A percentile compares a stretch with the other conserved stretches of the same genome.
Conservation (phyloP, 2,329 filamentous ascomycete species). For the Cryphonectria naterciae region DNA sequence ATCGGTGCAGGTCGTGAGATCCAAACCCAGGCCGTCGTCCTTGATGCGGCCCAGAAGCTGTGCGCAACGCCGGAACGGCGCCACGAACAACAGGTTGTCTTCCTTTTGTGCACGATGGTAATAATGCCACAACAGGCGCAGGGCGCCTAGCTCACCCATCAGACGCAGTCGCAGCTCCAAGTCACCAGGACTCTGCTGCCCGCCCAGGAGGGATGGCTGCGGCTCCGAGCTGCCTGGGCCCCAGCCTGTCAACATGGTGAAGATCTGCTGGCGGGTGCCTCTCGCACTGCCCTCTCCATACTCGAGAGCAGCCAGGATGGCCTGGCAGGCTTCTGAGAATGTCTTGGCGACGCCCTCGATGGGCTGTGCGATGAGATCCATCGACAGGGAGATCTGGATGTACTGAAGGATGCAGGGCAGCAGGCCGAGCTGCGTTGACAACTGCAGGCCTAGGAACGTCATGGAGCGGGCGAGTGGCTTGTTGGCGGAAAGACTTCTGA, state of each 20-base stretch:
- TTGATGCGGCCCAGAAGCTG: conserved; percentile 17
- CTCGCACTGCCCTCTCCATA: conserved; percentile 17
- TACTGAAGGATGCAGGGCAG: conserved; percentile 31
- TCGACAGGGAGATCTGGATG: conserved; percentile 25
- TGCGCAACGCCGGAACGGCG: conserved; percentile 23
- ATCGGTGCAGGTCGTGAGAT: conserved; percentile 14
- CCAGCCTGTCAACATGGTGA: conserved; percentile 31
- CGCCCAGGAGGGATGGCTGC: conserved; percentile 26
- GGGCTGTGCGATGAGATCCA: conserved; percentile 9
- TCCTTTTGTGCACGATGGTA: not conserved
- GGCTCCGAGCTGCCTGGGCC: not conserved
- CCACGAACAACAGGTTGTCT: conserved; percentile 6
- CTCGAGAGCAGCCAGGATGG: conserved; percentile 18
- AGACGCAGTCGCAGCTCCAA: conserved; percentile 22
- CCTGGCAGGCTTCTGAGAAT: not conserved
- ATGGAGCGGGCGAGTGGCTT: conserved; percentile 23
- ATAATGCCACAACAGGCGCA: conserved; percentile 27
- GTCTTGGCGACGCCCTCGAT: not conserved
- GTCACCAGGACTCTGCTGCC: not conserved
- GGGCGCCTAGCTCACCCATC: conserved; percentile 33
- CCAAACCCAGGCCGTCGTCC: not conserved
- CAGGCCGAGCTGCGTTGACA: conserved; percentile 24
- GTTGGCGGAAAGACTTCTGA: conserved; percentile 37
- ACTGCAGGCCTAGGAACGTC: conserved; percentile 30
- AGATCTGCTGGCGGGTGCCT: conserved; percentile 29